Base-by-base conservation (phyloP, 2,329 filamentous ascomycete genomes). In the Paecilomyces formosus region DNA sequence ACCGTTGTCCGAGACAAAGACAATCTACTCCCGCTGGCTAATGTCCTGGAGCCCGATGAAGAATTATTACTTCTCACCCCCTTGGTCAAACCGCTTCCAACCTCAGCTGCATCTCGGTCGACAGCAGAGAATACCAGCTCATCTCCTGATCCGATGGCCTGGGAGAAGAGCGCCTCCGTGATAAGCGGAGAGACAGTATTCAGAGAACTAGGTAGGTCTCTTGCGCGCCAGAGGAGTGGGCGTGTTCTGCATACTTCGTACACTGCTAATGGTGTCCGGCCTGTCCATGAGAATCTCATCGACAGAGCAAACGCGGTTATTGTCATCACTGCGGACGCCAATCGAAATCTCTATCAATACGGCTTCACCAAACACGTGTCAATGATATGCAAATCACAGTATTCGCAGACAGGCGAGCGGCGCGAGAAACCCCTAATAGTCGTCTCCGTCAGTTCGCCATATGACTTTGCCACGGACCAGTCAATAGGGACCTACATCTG, bases 111-210 rank as follows among this genome's bases (percentile, higher is more conserved):
- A 54, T 92, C 90, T 15, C 87, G 88, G 70, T 86, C 83, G 1
- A 70, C 77, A 11, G 82, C 85, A 56, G 85, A 88, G 58, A 66
- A 67, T 54, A 61, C 60, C 30, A 70, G 66, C 59, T 74, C 75
- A 49, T 81, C 81, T 7, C 77, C 77, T 68, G 86, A 78, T 78
- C 86, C 76, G 72, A 76, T 78, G 54, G 75, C 77, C 1, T 81
- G 80, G 78, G 82, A 85, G 63, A 76, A 81, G 50, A 83, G 80
- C 62, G 79, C 82, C 6, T 84, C 83, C 9, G 79, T 96, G 21
- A 91, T 96, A 87, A 96, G 89, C 64, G 93, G 93, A 28, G 93
- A 97, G 74, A 87, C 89, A 30, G 92, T 97, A 0, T 97, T 97
- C 67, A 83, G 91, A 65, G 92, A 96, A 70, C 82, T 97, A 24